Conservation (phyloP, 2,329 filamentous ascomycete genomes). For the Orbilia quercus region DNA sequence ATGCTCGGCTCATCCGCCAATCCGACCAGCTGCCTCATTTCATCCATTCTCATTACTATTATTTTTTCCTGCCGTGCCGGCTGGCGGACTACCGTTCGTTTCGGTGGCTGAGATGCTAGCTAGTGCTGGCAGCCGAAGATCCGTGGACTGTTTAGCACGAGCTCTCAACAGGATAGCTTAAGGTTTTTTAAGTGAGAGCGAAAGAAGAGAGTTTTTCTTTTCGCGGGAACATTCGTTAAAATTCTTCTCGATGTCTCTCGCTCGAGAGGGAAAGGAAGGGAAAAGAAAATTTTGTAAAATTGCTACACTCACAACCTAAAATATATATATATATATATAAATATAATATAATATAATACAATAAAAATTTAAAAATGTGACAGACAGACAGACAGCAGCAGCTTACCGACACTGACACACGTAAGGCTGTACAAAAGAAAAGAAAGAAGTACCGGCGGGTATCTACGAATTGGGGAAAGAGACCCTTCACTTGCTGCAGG, state of each 20-base stretch:
- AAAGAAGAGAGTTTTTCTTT: slow-evolving; percentile 1
- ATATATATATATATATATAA: too few relatives aligned
- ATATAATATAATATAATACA: too few relatives aligned
- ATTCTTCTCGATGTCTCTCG: slow-evolving; percentile 29
- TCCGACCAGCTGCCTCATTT: slow-evolving; percentile 36
- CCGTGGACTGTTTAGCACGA: slow-evolving; percentile 34
- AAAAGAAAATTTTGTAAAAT: slow-evolving; percentile 19
- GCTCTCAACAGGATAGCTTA: too few relatives aligned
- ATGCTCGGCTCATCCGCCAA: slow-evolving; percentile 25
- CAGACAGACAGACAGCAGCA: too few relatives aligned
- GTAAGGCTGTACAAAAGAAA: slow-evolving; percentile 7
- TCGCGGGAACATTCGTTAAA: slow-evolving; percentile 23
- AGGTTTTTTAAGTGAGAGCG: too few relatives aligned
- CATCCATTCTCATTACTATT: too few relatives aligned
- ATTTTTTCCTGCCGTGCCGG: background rate
- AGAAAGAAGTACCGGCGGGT: slow-evolving; percentile 5
- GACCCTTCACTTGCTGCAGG: slow-evolving; percentile 12
- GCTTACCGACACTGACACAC: slow-evolving; percentile 22
- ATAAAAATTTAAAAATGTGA: slow-evolving; percentile 23
- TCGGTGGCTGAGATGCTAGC: slow-evolving; percentile 7
- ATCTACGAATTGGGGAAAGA: background rate
- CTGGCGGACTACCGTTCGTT: slow-evolving; percentile 4
- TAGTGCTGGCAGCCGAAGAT: slow-evolving; percentile 10
- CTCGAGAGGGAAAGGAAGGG: background rate
- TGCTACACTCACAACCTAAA: too few relatives aligned